These are phyloP conservation scores for Podila epigama DNA, from an alignment of 192 early-diverging fungal genomes.

Conservation along the genomic window DNA sequence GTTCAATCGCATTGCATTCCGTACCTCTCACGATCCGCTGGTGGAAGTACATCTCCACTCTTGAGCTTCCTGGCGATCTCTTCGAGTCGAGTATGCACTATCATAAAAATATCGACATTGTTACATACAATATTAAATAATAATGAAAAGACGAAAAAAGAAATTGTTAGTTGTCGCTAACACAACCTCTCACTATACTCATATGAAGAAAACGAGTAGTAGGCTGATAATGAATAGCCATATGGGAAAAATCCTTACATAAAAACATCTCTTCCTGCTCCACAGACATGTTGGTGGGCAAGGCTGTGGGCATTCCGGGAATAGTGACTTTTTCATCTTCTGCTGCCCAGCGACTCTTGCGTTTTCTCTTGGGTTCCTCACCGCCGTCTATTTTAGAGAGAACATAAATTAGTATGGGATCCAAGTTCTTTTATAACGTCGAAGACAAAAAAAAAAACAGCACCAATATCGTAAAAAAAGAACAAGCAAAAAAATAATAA, in stretches of 20 bases:
- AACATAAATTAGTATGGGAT: background rate
- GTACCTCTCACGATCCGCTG: constrained; percentile 77
- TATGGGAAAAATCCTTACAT: constrained; percentile 51
- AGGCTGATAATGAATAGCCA: background rate
- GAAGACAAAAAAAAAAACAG: background rate
- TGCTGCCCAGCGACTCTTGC: constrained; percentile 91
- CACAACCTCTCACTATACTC: too few relatives aligned
- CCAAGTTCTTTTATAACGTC: too few relatives aligned
- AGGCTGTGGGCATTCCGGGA: constrained; percentile 78
- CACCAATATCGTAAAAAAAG: too few relatives aligned
- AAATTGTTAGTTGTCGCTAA: background rate
- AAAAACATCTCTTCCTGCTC: constrained; percentile 85
- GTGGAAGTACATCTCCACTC: constrained; percentile 85
- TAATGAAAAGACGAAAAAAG: background rate
- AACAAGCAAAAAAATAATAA: too few relatives aligned
- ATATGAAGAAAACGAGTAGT: background rate
- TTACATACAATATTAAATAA: too few relatives aligned
- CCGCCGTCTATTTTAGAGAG: constrained; percentile 19
- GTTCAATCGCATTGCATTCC: background rate
- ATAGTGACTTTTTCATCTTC: constrained; percentile 75
- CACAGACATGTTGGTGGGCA: constrained; percentile 77
- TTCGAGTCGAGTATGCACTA: constrained; percentile 87
- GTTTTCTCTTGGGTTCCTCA: constrained; percentile 68
- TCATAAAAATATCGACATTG: too few relatives aligned
- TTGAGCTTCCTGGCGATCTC: constrained; percentile 87